A percentile compares a stretch with the other conserved stretches of the same genome.
Evolutionary conservation across 2,329 filamentous ascomycete species (phyloP).

Genomic region (Didymella arachidicola): DNA sequence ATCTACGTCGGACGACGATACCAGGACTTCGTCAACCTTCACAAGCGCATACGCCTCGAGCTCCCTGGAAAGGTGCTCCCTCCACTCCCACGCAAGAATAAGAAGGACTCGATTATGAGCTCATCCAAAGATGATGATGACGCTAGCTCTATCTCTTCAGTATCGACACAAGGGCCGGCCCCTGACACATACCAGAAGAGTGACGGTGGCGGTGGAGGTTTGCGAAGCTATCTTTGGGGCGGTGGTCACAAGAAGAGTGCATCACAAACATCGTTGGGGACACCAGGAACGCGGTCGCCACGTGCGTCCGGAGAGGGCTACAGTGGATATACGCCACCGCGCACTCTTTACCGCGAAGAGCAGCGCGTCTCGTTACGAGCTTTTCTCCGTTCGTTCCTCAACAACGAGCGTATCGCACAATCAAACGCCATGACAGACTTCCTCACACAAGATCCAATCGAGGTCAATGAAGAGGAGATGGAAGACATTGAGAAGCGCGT

Average conservation of each 20-base stretch:
- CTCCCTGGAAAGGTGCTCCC: constrained; percentile 90
- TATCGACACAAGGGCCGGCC: constrained; percentile 70
- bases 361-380: constrained; percentile 91
- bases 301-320: constrained; percentile 45
- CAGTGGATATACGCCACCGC: constrained; percentile 50
- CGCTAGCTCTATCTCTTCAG: constrained; percentile 79
- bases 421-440: constrained; percentile 88
- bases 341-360: constrained; percentile 80
- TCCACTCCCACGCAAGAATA: constrained; percentile 90
- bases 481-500: constrained; percentile 82
- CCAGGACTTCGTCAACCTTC: constrained; percentile 82
- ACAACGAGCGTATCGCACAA: constrained; percentile 82
- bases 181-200: constrained; percentile 48
- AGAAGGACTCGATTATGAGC: constrained; percentile 71
- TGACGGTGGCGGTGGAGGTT: constrained; percentile 50
- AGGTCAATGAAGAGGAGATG: constrained; percentile 80
- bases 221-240: constrained; percentile 55
- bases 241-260: constrained; percentile 52
- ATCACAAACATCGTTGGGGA: constrained; percentile 51
- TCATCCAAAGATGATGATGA: constrained; percentile 70
- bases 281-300: constrained; percentile 35
- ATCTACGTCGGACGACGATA: constrained; percentile 85
- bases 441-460: constrained; percentile 74
- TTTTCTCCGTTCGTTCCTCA: constrained; percentile 84
- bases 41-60: constrained; percentile 81